Evolutionary conservation across 75 land plant genomes (phyloP).

Genomic region (Adiantum capillusveneris): DNA sequence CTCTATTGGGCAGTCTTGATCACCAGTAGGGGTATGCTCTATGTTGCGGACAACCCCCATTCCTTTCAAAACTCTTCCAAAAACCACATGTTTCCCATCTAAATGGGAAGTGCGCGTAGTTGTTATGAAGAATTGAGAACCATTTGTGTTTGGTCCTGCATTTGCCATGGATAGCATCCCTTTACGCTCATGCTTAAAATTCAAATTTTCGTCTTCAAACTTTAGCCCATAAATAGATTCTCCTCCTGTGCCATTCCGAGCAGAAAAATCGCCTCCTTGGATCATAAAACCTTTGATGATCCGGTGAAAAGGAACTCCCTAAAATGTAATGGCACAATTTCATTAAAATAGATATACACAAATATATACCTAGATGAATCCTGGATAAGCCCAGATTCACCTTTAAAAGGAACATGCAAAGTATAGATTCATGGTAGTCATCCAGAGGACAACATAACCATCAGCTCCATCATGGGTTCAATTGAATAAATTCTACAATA

Average conservation of each 20-base stretch:
- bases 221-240: conserved; percentile 92
- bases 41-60: conserved; percentile 89
- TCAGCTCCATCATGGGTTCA: no score
- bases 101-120: conserved; percentile 81
- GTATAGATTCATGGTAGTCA: no score
- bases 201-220: conserved; percentile 93
- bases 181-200: conserved; percentile 90
- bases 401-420: no score
- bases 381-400: no score
- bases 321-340: not conserved
- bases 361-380: no score
- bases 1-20: conserved; percentile 44
- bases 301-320: conserved; percentile 88
- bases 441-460: no score
- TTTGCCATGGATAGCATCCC: conserved; percentile 98
- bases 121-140: conserved; percentile 96
- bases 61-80: conserved; percentile 92
- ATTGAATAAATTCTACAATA: no score
- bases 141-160: conserved; percentile 86
- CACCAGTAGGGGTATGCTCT: conserved; percentile 60
- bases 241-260: conserved; percentile 91
- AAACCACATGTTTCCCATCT: conserved; percentile 96
- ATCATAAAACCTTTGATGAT: conserved; percentile 94
- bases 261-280: conserved; percentile 96
- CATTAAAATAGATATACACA: no score